phyloP scores from a whole-genome alignment of 2,329 filamentous ascomycete genomes.

The Epicoccum nigrum region DNA sequence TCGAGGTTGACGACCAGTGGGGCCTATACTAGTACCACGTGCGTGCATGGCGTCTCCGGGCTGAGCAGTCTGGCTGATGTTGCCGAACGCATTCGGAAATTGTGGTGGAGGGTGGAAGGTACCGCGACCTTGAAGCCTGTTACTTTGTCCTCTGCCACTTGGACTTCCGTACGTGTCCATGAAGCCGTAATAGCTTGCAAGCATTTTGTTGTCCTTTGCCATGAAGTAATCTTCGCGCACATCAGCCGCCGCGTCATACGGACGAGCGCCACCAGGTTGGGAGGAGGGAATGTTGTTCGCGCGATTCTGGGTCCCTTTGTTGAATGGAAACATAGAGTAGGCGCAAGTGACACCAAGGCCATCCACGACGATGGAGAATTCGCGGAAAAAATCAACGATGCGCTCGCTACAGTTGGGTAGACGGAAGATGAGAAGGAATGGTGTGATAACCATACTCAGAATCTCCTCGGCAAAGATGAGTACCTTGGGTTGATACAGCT shows the following conservation, averaged over 20 bases:
- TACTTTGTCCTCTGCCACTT: conserved; percentile 39
- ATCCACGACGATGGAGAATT: conserved; percentile 96
- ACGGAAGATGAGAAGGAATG: conserved; percentile 84
- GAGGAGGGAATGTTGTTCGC: conserved; percentile 55
- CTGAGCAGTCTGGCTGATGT: conserved; percentile 56
- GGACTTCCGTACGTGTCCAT: conserved; percentile 76
- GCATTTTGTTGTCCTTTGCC: conserved; percentile 96
- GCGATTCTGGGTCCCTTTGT: conserved; percentile 68
- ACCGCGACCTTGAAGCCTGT: conserved; percentile 53
- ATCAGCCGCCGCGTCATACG: conserved; percentile 55
- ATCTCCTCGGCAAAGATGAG: conserved; percentile 93
- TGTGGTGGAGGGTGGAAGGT: conserved; percentile 77
- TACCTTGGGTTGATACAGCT: conserved; percentile 89
- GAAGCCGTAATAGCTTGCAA: conserved; percentile 95
- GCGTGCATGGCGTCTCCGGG: conserved; percentile 50
- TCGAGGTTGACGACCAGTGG: conserved; percentile 32
- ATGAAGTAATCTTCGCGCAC: conserved; percentile 91
- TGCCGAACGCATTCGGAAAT: conserved; percentile 69
- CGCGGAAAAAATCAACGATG: conserved; percentile 95
- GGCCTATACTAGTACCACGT: conserved; percentile 37
- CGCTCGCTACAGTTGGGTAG: conserved; percentile 88
- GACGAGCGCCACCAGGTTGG: conserved; percentile 42
- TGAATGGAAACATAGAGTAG: conserved; percentile 96
- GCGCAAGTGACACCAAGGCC: conserved; percentile 96
- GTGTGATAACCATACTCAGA: conserved; percentile 88